phyloP scores from a whole-genome alignment of 352 stramenopile genomes.

The Phytophthora tentaculata region DNA sequence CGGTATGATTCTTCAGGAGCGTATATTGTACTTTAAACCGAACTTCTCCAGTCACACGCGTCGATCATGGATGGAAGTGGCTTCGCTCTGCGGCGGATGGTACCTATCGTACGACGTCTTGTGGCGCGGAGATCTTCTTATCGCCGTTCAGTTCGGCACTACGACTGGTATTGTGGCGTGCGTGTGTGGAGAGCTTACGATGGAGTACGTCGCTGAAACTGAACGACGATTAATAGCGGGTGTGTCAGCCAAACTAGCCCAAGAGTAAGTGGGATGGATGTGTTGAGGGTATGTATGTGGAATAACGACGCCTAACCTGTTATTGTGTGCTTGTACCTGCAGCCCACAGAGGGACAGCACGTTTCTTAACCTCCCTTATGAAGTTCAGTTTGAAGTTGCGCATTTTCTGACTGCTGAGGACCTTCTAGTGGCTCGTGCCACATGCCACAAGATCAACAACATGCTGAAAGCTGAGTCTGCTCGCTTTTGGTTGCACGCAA shows the following conservation, averaged over 20 bases:
- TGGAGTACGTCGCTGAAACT: constrained; percentile 68
- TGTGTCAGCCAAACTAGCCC: constrained; percentile 45
- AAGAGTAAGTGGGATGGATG: constrained; percentile 49
- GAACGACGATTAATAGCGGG: constrained; percentile 69
- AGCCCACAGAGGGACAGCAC: constrained; percentile 68
- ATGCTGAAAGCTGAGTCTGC: constrained; percentile 85
- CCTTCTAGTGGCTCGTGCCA: constrained; percentile 70
- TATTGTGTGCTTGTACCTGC: constrained; percentile 8
- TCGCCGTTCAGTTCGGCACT: constrained; percentile 81
- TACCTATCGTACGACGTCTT: constrained; percentile 74
- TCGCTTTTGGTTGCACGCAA: constrained; percentile 86
- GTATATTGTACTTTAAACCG: constrained; percentile 64
- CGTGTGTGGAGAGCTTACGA: constrained; percentile 71
- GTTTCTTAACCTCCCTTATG: constrained; percentile 79
- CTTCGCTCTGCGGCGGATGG: constrained; percentile 58
- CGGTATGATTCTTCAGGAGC: constrained; percentile 81
- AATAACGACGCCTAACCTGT: constrained; percentile 6
- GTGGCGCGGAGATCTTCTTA: constrained; percentile 70
- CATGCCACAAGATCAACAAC: constrained; percentile 84
- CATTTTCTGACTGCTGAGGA: constrained; percentile 81
- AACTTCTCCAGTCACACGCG: constrained; percentile 66
- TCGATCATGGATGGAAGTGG: constrained; percentile 66
- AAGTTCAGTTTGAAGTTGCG: constrained; percentile 83
- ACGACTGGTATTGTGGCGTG: constrained; percentile 71
- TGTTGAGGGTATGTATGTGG: background rate